Base-by-base conservation (phyloP, 2,329 filamentous ascomycete genomes). In the Microsporum canis region DNA sequence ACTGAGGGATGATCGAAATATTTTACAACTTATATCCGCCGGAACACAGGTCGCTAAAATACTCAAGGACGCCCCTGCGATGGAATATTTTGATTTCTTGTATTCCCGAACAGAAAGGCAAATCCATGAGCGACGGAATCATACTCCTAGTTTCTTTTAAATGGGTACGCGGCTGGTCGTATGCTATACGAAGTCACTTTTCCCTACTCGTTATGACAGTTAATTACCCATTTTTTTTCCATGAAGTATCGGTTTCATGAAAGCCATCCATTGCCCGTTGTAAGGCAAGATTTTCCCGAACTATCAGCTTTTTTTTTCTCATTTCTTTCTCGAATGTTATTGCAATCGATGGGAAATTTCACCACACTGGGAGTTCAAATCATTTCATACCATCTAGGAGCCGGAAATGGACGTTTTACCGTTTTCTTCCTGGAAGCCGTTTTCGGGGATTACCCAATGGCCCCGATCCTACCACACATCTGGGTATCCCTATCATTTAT, bases 41-140 rank as follows among this genome's bases (percentile, higher is more conserved):
- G 89, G 89, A 43, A 88, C 90, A 59, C 89, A 95, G 74, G 89
- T 95, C 63, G 88, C 89, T 63, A 92, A 90, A 74, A 91, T 95
- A 65, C 77, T 95, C 63, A 91, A 89, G 77, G 89, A 95, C 76
- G 86, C 88, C 51, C 81, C 82, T 65, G 88, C 89, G 62, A 92
- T 94, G 89, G 84, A 88, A 66, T 89, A 87, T 71, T 79, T 94
- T 70, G 88, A 92, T 76, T 80, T 81, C 72, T 79, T 95, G 74
- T 95, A 95, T 80, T 82, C 88, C 78, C 83, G 86, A 68, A 94
- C 89, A 58, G 89, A 94, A 76, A 82, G 83, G 72, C 80, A 87
- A 74, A 91, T 94, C 68, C 84, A 88, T 70, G 84, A 89, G 65
- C 81, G 88, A 64, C 72, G 72, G 62, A 69, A 63, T 57, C 72